A percentile compares a stretch with the other conserved stretches of the same genome.
Evolutionary conservation across 345 rosid species (phyloP).

Genomic region (Ceriops decandra): DNA sequence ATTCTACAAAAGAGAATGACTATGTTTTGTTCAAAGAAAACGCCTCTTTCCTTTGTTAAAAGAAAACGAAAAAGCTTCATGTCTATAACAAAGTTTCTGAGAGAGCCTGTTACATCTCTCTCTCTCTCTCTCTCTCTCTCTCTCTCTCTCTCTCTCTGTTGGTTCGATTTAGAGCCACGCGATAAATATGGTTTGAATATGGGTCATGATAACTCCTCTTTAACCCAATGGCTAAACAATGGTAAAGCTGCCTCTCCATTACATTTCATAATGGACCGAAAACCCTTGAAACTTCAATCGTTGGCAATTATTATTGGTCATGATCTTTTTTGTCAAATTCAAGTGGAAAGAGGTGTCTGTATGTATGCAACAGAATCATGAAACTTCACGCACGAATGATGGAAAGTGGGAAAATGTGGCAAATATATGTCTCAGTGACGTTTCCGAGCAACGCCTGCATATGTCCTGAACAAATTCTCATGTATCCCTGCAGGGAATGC

Average conservation of each 20-base stretch:
- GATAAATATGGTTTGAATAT: not conserved
- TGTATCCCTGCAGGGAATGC: not conserved
- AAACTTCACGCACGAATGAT: constrained; percentile 16
- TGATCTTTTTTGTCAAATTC: constrained; percentile 14
- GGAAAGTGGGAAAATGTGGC: constrained; percentile 20
- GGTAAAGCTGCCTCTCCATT: constrained; percentile 8
- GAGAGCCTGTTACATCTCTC: too few relatives aligned
- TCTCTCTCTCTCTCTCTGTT: too few relatives aligned
- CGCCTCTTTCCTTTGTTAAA: too few relatives aligned
- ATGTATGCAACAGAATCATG: constrained; percentile 27
- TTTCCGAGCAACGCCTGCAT: not conserved
- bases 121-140: too few relatives aligned
- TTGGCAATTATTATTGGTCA: not conserved
- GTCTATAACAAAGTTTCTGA: too few relatives aligned
- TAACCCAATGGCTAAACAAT: not conserved
- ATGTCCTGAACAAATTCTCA: not conserved
- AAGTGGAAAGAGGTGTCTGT: constrained; percentile 1
- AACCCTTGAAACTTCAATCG: not conserved
- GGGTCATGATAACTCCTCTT: not conserved
- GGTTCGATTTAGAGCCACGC: too few relatives aligned
- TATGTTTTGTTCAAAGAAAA: too few relatives aligned
- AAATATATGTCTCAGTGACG: too few relatives aligned
- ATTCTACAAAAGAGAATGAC: too few relatives aligned
- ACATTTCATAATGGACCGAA: constrained; percentile 6
- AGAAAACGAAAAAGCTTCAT: too few relatives aligned